A percentile compares a stretch with the other conserved stretches of the same genome.
phyloP scores from a whole-genome alignment of 202 grass and related monocot species.

The Setaria viridis region DNA sequence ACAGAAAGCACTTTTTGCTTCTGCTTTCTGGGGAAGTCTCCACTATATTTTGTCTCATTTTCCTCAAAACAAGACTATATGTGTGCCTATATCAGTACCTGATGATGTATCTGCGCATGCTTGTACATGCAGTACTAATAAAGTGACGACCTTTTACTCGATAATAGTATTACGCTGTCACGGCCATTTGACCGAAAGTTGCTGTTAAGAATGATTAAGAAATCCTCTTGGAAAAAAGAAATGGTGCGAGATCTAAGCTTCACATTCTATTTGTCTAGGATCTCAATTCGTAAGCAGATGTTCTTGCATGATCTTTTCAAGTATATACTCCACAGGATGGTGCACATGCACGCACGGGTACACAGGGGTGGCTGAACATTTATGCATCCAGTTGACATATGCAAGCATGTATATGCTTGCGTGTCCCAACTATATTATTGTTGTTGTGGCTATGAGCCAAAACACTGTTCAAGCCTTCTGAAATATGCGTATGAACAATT shows the following conservation, averaged over 20 bases:
- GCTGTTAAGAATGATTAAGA: slow-evolving; percentile 44
- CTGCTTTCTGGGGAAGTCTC: slow-evolving; percentile 54
- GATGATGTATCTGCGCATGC: slow-evolving; percentile 45
- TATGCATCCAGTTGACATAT: slow-evolving; percentile 61
- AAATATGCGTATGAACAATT: slow-evolving; percentile 32
- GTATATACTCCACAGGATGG: slow-evolving; percentile 7
- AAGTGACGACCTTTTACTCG: slow-evolving; percentile 56
- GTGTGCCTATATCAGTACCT: slow-evolving; percentile 44
- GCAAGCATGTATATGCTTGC: background rate
- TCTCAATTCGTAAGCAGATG: slow-evolving; percentile 56
- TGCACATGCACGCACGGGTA: slow-evolving; percentile 51
- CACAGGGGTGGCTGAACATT: slow-evolving; percentile 23
- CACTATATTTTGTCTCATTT: slow-evolving; percentile 74
- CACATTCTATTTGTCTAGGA: slow-evolving; percentile 68
- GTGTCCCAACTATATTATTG: background rate
- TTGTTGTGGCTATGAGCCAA: slow-evolving; percentile 48
- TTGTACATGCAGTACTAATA: slow-evolving; percentile 55
- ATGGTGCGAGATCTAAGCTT: slow-evolving; percentile 54
- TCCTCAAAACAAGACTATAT: slow-evolving; percentile 45
- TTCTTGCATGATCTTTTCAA: slow-evolving; percentile 50
- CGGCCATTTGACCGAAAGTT: slow-evolving; percentile 63
- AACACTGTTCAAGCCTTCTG: slow-evolving; percentile 45
- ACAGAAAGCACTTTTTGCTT: slow-evolving; percentile 52
- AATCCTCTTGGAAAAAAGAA: slow-evolving; percentile 44
- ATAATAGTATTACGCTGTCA: slow-evolving; percentile 52